Percentiles rank a stretch among this genome's conserved stretches.
Conservation (phyloP, 495 filamentous ascomycete species). For the Penicillium alfredii region DNA sequence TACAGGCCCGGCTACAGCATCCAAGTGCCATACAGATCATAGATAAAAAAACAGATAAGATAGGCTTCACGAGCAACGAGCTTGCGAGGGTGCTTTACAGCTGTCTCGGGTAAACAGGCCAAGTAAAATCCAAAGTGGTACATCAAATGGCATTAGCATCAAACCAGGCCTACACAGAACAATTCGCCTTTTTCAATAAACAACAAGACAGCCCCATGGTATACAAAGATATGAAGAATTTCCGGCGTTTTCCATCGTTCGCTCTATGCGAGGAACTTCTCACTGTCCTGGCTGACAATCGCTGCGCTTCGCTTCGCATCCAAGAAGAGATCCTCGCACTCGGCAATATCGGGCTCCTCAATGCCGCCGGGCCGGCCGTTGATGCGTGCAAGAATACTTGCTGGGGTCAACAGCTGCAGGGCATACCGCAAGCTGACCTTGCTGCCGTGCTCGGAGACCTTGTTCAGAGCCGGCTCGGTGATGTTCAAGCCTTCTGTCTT, state of each 20-base stretch:
- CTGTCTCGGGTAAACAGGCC: too few relatives aligned
- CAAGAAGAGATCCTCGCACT: constrained; percentile 85
- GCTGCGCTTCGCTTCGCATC: constrained; percentile 79
- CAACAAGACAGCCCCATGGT: constrained; percentile 22
- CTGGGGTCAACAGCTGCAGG: constrained; percentile 84
- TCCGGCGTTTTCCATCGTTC: constrained; percentile 3
- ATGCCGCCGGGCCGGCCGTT: constrained; percentile 66
- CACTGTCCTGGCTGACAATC: constrained; percentile 59
- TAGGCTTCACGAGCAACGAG: too few relatives aligned
- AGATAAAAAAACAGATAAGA: neutral
- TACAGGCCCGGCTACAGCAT: too few relatives aligned
- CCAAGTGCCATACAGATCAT: neutral
- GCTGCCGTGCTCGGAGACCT: constrained; percentile 76
- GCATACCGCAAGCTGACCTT: constrained; percentile 88
- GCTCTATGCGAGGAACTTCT: constrained; percentile 52
- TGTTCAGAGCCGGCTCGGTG: constrained; percentile 74
- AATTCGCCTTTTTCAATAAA: constrained; percentile 29
- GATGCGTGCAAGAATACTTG: constrained; percentile 62
- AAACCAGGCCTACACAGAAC: constrained; percentile 19
- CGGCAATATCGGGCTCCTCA: constrained; percentile 74
- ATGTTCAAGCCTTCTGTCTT: constrained; percentile 75
- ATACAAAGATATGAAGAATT: constrained; percentile 25
- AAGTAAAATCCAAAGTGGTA: constrained; percentile 5
- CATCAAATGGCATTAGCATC: constrained; percentile 26
- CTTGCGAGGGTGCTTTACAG: constrained; percentile 6